phyloP scores from a whole-genome alignment of 805 yeast species.

The Candida saitoana region DNA sequence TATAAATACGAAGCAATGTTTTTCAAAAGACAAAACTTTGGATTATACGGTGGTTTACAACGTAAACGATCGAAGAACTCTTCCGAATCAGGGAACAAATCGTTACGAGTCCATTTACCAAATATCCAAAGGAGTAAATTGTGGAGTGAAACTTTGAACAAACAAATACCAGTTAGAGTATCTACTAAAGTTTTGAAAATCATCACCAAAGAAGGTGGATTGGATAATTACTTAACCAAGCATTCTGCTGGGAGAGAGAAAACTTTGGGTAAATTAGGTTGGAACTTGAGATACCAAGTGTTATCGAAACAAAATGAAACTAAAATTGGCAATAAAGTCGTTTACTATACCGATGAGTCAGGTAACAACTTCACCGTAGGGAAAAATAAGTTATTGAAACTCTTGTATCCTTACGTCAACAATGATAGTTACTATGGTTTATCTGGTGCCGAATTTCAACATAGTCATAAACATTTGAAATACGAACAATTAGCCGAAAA shows the following conservation, averaged over 20 bases:
- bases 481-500: slow-evolving; percentile 47
- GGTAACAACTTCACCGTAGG: slow-evolving; percentile 56
- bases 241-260: slow-evolving; percentile 87
- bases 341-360: slow-evolving; percentile 48
- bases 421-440: slow-evolving; percentile 40
- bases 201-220: slow-evolving; percentile 89
- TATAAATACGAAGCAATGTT: slow-evolving; percentile 60
- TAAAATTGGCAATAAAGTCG: slow-evolving; percentile 28
- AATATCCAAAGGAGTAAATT: slow-evolving; percentile 71
- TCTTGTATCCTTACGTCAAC: slow-evolving; percentile 50
- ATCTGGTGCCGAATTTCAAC: slow-evolving; percentile 46
- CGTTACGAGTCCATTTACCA: slow-evolving; percentile 72
- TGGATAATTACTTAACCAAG: slow-evolving; percentile 82
- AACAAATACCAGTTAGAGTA: slow-evolving; percentile 53
- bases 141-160: slow-evolving; percentile 79
- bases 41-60: slow-evolving; percentile 86
- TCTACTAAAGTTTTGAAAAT: slow-evolving; percentile 82
- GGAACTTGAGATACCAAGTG: slow-evolving; percentile 81
- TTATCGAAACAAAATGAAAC: slow-evolving; percentile 43
- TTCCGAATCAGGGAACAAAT: slow-evolving; percentile 72
- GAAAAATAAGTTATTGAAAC: slow-evolving; percentile 55
- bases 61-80: slow-evolving; percentile 72
- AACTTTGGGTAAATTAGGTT: slow-evolving; percentile 88
- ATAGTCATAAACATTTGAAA: slow-evolving; percentile 39
- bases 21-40: slow-evolving; percentile 82